phyloP scores from a whole-genome alignment of 768 basidiomycete species.

The Suillus occidentalis region DNA sequence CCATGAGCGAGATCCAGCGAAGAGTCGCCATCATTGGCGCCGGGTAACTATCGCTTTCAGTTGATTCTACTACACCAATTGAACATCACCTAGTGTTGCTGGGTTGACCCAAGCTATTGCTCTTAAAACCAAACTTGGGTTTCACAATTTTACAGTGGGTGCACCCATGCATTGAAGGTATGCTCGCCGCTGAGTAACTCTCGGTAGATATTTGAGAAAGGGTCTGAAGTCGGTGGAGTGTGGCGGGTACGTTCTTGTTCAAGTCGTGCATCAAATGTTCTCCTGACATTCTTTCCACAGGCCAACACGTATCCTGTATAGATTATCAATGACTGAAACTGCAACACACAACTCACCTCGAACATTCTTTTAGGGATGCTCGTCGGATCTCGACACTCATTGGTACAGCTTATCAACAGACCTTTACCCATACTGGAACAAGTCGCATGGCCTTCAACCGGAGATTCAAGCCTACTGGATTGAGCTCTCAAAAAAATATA shows the following conservation, averaged over 20 bases:
- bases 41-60: slow-evolving; percentile 13
- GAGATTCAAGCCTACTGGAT: slow-evolving; percentile 44
- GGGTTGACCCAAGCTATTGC: background rate
- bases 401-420: background rate
- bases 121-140: background rate
- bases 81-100: background rate
- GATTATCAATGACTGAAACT: background rate
- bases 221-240: slow-evolving; percentile 45
- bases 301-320: slow-evolving; percentile 27
- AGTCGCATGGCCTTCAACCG: background rate
- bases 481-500: slow-evolving; percentile 41
- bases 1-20: background rate
- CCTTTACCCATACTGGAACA: background rate
- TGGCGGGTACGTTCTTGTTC: slow-evolving; percentile 44
- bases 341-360: background rate
- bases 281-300: slow-evolving; percentile 13
- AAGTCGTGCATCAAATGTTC: background rate
- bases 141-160: slow-evolving; percentile 25
- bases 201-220: slow-evolving; percentile 52
- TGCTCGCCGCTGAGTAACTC: background rate
- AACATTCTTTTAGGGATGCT: background rate
- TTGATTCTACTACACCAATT: background rate
- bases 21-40: slow-evolving; percentile 25
- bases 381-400: background rate
- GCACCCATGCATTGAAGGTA: background rate